Conservation (phyloP, 1,284 basidiomycete species). For the Trichosporon inkin region DNA sequence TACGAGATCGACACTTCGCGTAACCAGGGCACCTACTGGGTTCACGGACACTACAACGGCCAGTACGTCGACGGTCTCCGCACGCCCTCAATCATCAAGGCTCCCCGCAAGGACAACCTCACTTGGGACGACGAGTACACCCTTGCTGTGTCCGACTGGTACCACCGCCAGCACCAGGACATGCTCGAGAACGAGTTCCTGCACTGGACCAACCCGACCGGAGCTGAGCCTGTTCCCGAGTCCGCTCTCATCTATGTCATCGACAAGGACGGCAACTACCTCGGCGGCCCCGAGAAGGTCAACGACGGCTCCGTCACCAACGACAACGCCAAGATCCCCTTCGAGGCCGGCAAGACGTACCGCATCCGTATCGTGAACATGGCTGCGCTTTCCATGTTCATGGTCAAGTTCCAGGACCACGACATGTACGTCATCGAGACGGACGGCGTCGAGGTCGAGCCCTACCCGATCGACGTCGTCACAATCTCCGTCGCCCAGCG, state of each 20-base stretch:
- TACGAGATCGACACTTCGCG: slow-evolving; percentile 69
- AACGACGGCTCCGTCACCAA: slow-evolving; percentile 60
- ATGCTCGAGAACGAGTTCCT: slow-evolving; percentile 67
- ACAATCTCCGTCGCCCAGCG: slow-evolving; percentile 80
- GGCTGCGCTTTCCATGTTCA: slow-evolving; percentile 59
- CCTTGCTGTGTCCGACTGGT: slow-evolving; percentile 76
- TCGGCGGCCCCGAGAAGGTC: slow-evolving; percentile 51
- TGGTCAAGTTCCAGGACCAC: slow-evolving; percentile 87
- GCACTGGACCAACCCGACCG: slow-evolving; percentile 67
- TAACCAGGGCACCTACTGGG: slow-evolving; percentile 75
- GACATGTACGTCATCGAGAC: slow-evolving; percentile 83
- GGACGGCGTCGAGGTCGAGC: slow-evolving; percentile 78
- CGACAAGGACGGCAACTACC: slow-evolving; percentile 63
- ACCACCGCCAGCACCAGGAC: slow-evolving; percentile 64
- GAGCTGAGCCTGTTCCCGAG: slow-evolving; percentile 84
- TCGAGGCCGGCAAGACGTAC: slow-evolving; percentile 69
- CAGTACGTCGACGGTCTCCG: slow-evolving; percentile 67
- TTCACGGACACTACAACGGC: slow-evolving; percentile 63
- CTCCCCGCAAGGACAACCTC: slow-evolving; percentile 56
- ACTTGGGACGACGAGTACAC: slow-evolving; percentile 89
- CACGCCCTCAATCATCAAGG: slow-evolving; percentile 61
- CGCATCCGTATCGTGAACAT: slow-evolving; percentile 74
- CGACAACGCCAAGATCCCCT: slow-evolving; percentile 72
- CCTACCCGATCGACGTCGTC: slow-evolving; percentile 65
- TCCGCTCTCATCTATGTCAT: slow-evolving; percentile 79